Evolutionary conservation across 129 eudicot genomes (phyloP), one percentile per base, ranked within the genome.

Genomic region (Calendula officinalis): DNA sequence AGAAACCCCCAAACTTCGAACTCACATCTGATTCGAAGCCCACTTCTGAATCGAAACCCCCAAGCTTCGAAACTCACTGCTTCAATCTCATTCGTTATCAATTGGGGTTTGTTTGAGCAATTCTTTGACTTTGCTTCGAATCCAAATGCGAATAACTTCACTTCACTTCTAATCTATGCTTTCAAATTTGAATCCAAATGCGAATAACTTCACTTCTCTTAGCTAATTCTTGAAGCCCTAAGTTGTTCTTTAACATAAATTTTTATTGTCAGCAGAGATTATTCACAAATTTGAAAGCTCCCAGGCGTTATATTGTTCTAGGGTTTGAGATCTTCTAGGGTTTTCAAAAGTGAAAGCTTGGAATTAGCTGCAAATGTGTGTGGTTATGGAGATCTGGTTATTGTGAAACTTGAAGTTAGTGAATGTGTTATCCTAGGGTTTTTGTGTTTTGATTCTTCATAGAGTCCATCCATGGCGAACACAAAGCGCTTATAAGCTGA

Each of bases 401-500:
- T 42, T 68, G 60, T 56, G 64, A 45, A 57, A 41, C 33, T 4
- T 12, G 8, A 38, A 33, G 39, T 7, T 45, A 7, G 38, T 56
- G 74, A 45, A 15, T 44, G 57, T 58, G 66, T 46, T 45, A 3
- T 17, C 8, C 66, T 70, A 64, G 81, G 81, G 57, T 70, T 70
- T 56, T 56, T 55, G 50, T 38, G 8, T 63, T 56, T 64, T 56
- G 66, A 53, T 51, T 56, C 41, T 62, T 17, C 39, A 53, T 47
- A 45, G 36, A 36, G 57, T 47, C 45, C 39, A 9, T 43, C 55
- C 45, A 78, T 84, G 88, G 73, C 94, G 60, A 81, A 95, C 35
- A 76, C 90, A 13, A 92, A 92, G 77, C 96, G 96, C 96, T 75
- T 92, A 92, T 50, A 92, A 92, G 95, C 95, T 92, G 45, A 96